Percentiles rank a stretch among this genome's conserved stretches.
phyloP scores from a whole-genome alignment of 345 rosid genomes.

The Gossypium longicalyx region DNA sequence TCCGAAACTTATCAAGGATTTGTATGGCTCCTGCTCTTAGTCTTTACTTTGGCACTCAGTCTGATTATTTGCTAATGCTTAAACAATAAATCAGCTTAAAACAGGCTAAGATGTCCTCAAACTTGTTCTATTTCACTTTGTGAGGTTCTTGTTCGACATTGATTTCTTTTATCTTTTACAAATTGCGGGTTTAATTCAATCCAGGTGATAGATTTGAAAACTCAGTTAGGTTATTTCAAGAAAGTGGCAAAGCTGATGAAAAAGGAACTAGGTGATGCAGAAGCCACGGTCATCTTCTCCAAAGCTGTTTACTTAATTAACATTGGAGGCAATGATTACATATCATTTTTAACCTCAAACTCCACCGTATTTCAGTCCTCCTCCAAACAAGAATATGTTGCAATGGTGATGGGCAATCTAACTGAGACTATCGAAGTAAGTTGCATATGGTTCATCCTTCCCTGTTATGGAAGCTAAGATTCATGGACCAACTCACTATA shows the following conservation, averaged over 20 bases:
- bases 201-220: slow-evolving; percentile 27
- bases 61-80: background rate
- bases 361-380: background rate
- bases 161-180: background rate
- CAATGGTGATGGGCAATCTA: slow-evolving; percentile 28
- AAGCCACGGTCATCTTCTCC: slow-evolving; percentile 16
- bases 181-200: background rate
- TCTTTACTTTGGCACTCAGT: background rate
- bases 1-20: slow-evolving; percentile 33
- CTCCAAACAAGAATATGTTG: background rate
- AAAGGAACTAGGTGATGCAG: slow-evolving; percentile 20
- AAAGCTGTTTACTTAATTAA: slow-evolving; percentile 25
- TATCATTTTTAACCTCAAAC: background rate
- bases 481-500: background rate
- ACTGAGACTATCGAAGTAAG: background rate
- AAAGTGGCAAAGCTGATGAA: slow-evolving; percentile 16
- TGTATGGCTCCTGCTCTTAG: slow-evolving; percentile 11
- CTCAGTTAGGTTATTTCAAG: slow-evolving; percentile 24
- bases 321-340: slow-evolving; percentile 23
- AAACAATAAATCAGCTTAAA: background rate
- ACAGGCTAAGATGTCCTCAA: background rate
- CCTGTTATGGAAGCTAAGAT: background rate
- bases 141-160: background rate
- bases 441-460: background rate
- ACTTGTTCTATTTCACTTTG: background rate